Conservation (phyloP, 2,329 filamentous ascomycete genomes). For the Nigrospora osmanthi region DNA sequence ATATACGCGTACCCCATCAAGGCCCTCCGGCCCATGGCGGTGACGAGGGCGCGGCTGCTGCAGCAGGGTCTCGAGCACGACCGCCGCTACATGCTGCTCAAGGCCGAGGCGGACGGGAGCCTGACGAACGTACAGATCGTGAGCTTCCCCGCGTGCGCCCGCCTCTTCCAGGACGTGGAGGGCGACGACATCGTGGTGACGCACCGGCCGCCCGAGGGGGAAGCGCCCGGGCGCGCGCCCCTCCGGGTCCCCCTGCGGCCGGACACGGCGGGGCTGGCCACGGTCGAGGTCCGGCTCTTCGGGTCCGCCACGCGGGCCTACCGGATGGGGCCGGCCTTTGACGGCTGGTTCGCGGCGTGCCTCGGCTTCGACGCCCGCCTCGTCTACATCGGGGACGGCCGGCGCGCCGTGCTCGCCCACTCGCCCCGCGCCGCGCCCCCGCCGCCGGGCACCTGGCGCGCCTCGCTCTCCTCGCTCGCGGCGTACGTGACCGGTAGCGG, state of each 20-base stretch:
- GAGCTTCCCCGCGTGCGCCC: slow-evolving; percentile 48
- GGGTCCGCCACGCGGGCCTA: slow-evolving; percentile 50
- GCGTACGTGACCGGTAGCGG: slow-evolving; percentile 22
- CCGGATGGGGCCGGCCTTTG: slow-evolving; percentile 52
- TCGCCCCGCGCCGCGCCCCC: slow-evolving; percentile 21
- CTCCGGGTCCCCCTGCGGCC: slow-evolving; percentile 53
- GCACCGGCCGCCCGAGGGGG: slow-evolving; percentile 26
- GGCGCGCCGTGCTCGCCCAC: slow-evolving; percentile 55
- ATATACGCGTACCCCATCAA: slow-evolving; percentile 71
- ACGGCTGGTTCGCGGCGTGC: slow-evolving; percentile 59
- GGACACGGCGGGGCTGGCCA: slow-evolving; percentile 32
- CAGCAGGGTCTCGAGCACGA: slow-evolving; percentile 59
- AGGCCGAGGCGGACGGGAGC: slow-evolving; percentile 28
- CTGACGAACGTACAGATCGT: slow-evolving; percentile 45
- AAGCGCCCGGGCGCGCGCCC: slow-evolving; percentile 22
- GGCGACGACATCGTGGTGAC: slow-evolving; percentile 30
- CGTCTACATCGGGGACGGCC: slow-evolving; percentile 56
- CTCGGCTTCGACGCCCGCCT: slow-evolving; percentile 56
- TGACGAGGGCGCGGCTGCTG: slow-evolving; percentile 45
- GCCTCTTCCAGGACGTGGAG: slow-evolving; percentile 54
- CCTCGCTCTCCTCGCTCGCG: slow-evolving; percentile 25
- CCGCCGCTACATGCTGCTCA: slow-evolving; percentile 63
- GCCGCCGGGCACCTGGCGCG: slow-evolving; percentile 3
- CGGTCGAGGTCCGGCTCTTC: slow-evolving; percentile 50
- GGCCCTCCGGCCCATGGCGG: slow-evolving; percentile 53